Evolutionary conservation across 345 rosid genomes (phyloP).

Genomic region (Theobroma cacao): DNA sequence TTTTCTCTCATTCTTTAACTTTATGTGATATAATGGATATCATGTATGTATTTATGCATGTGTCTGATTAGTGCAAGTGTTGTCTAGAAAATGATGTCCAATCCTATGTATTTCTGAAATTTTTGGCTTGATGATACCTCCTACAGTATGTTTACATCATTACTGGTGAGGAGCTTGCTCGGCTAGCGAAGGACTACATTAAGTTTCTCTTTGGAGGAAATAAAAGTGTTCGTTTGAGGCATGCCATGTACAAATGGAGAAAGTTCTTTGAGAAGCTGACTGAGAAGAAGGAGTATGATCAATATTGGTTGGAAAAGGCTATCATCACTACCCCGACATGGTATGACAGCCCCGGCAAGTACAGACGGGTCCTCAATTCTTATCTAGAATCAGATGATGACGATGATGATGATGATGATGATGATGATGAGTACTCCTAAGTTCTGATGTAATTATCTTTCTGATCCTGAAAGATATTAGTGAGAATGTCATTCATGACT

Average conservation of each 20-base stretch:
- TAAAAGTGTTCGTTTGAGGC: conserved; percentile 58
- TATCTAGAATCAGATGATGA: conserved; percentile 16
- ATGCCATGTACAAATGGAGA: conserved; percentile 51
- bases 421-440: neutral
- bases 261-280: conserved; percentile 28
- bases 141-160: conserved; percentile 69
- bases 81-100: neutral
- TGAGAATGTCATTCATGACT: neutral
- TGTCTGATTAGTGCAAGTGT: neutral
- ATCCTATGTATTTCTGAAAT: neutral
- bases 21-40: neutral
- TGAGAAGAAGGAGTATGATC: conserved; percentile 36
- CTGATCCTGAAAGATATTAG: neutral
- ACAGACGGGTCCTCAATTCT: conserved; percentile 31
- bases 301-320: conserved; percentile 61
- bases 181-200: conserved; percentile 66
- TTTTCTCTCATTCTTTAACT: neutral
- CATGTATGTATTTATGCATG: no score
- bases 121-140: neutral
- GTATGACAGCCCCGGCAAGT: conserved; percentile 70
- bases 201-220: conserved; percentile 47
- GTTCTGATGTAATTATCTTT: neutral
- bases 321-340: conserved; percentile 66
- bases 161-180: conserved; percentile 62
- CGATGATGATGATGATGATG: neutral